phyloP scores from a whole-genome alignment of 2,329 filamentous ascomycete species.

The Xylariaceae sp. region DNA sequence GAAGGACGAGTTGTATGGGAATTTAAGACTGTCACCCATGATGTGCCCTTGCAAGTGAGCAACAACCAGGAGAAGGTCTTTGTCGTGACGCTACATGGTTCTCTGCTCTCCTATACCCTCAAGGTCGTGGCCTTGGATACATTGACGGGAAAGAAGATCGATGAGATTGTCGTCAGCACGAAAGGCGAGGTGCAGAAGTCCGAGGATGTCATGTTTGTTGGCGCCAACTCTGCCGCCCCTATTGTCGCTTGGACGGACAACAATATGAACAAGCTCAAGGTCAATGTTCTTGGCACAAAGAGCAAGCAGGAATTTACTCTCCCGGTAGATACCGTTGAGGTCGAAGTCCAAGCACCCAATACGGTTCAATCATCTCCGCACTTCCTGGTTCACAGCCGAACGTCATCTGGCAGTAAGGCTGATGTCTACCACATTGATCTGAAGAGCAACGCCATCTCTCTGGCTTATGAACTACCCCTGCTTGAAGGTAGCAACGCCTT shows the following conservation, averaged over 20 bases:
- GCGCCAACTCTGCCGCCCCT: slow-evolving; percentile 69
- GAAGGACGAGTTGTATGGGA: slow-evolving; percentile 78
- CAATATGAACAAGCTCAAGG: slow-evolving; percentile 56
- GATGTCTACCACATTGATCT: slow-evolving; percentile 82
- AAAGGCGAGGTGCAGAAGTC: slow-evolving; percentile 67
- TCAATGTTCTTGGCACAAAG: slow-evolving; percentile 66
- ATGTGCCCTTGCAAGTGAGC: slow-evolving; percentile 71
- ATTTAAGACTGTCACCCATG: slow-evolving; percentile 62
- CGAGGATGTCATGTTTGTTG: slow-evolving; percentile 68
- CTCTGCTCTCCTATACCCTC: slow-evolving; percentile 67
- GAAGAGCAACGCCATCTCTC: slow-evolving; percentile 63
- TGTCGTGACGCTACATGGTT: slow-evolving; percentile 70
- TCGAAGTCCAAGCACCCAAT: slow-evolving; percentile 71
- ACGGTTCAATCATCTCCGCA: slow-evolving; percentile 69
- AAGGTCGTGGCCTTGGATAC: slow-evolving; percentile 72
- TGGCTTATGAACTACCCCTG: slow-evolving; percentile 75
- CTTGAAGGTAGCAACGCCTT: slow-evolving; percentile 69
- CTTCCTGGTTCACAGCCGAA: slow-evolving; percentile 80
- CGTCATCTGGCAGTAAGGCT: slow-evolving; percentile 67
- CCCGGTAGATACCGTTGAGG: slow-evolving; percentile 41
- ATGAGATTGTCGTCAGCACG: slow-evolving; percentile 67
- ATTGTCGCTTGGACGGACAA: slow-evolving; percentile 73
- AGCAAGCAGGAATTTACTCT: slow-evolving; percentile 52
- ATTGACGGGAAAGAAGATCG: slow-evolving; percentile 65
- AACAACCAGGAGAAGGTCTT: slow-evolving; percentile 67